Conservation (phyloP, 2,329 filamentous ascomycete species). For the Trichophyton rubrum region DNA sequence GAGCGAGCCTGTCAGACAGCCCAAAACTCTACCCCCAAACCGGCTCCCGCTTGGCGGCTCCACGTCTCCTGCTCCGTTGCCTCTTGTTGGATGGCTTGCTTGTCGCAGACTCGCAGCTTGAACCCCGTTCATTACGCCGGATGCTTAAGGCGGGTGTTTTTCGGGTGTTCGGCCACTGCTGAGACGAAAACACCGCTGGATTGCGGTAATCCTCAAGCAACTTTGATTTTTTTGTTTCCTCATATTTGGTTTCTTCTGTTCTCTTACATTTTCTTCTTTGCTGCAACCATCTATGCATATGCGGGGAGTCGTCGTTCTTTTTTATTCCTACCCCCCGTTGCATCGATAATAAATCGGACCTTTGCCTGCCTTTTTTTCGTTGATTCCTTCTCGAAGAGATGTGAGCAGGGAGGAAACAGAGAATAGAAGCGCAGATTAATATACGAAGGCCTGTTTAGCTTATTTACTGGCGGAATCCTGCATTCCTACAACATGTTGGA, state of each 20-base stretch:
- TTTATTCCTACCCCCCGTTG: too few species aligned
- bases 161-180: not conserved
- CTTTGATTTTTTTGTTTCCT: not conserved
- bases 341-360: too few species aligned
- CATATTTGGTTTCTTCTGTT: not conserved
- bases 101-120: not conserved
- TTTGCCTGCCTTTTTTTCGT: too few species aligned
- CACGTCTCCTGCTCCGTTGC: not conserved
- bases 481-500: not conserved
- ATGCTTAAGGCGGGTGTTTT: slow-evolving; percentile 1
- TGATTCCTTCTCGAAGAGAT: too few species aligned
- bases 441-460: too few species aligned
- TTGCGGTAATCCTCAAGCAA: not conserved
- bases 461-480: not conserved
- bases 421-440: too few species aligned
- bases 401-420: too few species aligned
- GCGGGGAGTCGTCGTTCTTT: not conserved
- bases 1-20: not conserved
- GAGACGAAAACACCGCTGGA: not conserved
- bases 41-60: not conserved
- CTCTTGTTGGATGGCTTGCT: not conserved
- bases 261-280: not conserved
- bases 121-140: slow-evolving; percentile 2
- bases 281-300: not conserved
- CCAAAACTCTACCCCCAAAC: not conserved